Evolutionary conservation across 257 asterid species (phyloP), one percentile per base, ranked within the genome.

Genomic region (Solanum virginianum): DNA sequence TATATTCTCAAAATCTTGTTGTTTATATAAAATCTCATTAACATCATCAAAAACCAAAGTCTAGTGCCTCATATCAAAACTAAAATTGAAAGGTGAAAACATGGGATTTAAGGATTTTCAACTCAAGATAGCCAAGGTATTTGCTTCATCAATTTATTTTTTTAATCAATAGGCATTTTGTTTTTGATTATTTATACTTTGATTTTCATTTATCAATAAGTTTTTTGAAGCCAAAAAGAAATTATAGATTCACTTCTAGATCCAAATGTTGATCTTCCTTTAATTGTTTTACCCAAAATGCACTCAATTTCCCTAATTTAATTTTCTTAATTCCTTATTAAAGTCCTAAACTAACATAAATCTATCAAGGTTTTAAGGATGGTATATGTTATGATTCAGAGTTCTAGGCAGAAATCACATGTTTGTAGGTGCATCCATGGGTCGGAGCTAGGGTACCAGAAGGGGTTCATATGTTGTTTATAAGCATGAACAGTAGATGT

Each of bases 71-170:
- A 77, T 22, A 13, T 77, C 39, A 24, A n/a, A 16, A 75, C 8
- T 14, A 15, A 74, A 51, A 49, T 77, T 77, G 82, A 77, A 53
- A 51, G 82, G 26, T 77, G 82, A 77, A 75, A 77, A 51, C 45
- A 89, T 91, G 95, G 89, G 89, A 3, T 85, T 92, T 85, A 91
- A 87, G 89, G 84, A 88, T 84, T 85, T 91, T 85, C 91, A 71
- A 83, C 91, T 89, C 36, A 91, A 86, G 88, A 83, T 88, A 8
- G 81, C 56, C 88, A 91, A 92, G 95, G 95, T 89, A 88, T 55
- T 4, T 86, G 71, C 10, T 63, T 81, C 77, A 51, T 43, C 47
- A 6, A 6, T 43, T 63, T 69, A 24, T 56, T 8, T 47, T n/a
- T 20, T 32, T 12, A 65, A 80, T 57, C 32, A 3, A 60, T n/a